These are phyloP conservation scores for Herpetomonas tarakana DNA, from an alignment of 208 protist species.

Conservation along the genomic window DNA sequence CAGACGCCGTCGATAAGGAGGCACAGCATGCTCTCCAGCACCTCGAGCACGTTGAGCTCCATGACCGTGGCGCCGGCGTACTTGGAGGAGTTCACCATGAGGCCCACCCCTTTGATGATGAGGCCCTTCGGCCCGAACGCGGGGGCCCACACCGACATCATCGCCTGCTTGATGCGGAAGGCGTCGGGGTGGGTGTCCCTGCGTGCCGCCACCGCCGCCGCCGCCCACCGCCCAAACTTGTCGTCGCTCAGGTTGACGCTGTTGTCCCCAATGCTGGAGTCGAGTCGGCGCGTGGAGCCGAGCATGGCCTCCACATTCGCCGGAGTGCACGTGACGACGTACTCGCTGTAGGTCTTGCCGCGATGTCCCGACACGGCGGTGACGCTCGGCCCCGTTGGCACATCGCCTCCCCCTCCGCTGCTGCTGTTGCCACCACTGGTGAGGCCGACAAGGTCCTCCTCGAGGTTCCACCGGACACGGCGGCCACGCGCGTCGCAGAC, in stretches of 20 bases:
- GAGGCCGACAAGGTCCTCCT: conserved; percentile 43
- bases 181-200: conserved; percentile 40
- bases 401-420: conserved; percentile 5
- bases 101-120: conserved; percentile 68
- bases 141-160: conserved; percentile 68
- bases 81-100: conserved; percentile 40
- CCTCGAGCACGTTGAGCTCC: conserved; percentile 88
- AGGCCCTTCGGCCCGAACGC: conserved; percentile 86
- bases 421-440: conserved; percentile 5
- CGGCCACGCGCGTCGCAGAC: conserved; percentile 52
- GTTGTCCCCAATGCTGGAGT: conserved; percentile 3
- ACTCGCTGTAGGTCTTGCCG: conserved; percentile 49
- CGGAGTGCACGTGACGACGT: conserved; percentile 27
- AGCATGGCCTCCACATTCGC: conserved; percentile 14
- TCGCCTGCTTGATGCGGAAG: conserved; percentile 82
- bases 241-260: background rate
- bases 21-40: conserved; percentile 90
- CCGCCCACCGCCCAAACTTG: background rate
- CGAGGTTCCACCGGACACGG: conserved; percentile 37
- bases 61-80: conserved; percentile 91
- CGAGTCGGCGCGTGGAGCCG: background rate
- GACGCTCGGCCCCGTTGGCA: conserved; percentile 15
- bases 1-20: conserved; percentile 91
- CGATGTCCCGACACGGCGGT: conserved; percentile 31
- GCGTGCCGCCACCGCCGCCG: background rate